These are phyloP conservation scores for Cordyceps pruinosa DNA, from an alignment of 2,329 filamentous ascomycete species.

Conservation along the genomic window DNA sequence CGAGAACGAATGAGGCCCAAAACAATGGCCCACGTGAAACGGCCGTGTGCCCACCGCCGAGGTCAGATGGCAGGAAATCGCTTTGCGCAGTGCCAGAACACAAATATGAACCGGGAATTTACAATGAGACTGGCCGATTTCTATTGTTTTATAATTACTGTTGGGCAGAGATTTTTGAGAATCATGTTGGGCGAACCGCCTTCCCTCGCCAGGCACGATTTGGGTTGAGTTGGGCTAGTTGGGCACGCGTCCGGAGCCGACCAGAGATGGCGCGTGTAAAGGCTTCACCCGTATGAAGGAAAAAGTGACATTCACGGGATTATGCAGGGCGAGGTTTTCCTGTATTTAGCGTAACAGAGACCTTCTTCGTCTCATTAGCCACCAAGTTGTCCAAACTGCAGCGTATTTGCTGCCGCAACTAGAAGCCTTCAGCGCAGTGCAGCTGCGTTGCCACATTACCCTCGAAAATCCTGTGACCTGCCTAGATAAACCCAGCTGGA, in stretches of 20 bases:
- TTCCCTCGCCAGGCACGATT: not conserved
- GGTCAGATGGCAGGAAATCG: not conserved
- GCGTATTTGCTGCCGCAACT: no score
- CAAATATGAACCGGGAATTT: not conserved
- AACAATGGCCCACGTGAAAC: slow-evolving; percentile 20
- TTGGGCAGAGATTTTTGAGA: not conserved
- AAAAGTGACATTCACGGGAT: not conserved
- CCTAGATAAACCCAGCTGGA: no score
- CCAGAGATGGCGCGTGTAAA: not conserved
- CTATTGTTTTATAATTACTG: not conserved
- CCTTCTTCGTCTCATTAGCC: no score
- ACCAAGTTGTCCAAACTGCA: no score
- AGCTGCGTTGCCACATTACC: no score
- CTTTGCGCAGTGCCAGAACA: not conserved
- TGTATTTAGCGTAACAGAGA: no score
- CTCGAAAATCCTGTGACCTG: no score
- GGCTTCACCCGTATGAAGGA: not conserved
- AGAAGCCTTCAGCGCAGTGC: no score
- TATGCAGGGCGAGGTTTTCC: no score
- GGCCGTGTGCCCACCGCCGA: not conserved
- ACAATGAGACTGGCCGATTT: not conserved
- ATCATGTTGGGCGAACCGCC: not conserved
- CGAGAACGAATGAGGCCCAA: slow-evolving; percentile 18
- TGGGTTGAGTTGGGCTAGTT: not conserved
- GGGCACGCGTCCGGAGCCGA: not conserved